Conservation (phyloP, 495 filamentous ascomycete species). For the Penicillium paxilli region DNA sequence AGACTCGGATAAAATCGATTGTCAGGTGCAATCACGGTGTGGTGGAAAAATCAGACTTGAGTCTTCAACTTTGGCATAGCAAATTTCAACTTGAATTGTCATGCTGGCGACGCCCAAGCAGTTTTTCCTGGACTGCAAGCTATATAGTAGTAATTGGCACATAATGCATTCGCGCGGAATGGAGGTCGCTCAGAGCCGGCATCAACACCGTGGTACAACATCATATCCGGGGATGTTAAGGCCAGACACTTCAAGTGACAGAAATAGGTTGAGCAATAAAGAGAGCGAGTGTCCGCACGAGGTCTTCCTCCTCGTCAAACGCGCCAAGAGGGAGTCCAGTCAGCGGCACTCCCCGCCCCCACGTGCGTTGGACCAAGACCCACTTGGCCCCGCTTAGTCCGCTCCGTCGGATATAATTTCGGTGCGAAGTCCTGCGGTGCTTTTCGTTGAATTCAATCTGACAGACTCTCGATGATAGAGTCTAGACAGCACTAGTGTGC, state of each 20-base stretch:
- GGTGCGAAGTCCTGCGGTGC: conserved; percentile 21
- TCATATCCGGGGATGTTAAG: neutral
- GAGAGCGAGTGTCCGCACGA: neutral
- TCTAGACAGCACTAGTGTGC: neutral
- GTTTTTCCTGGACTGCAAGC: no score
- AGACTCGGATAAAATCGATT: no score
- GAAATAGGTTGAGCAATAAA: neutral
- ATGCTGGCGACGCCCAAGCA: no score
- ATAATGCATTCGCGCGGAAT: no score
- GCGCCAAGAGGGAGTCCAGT: neutral
- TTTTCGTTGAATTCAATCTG: neutral
- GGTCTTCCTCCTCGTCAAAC: neutral
- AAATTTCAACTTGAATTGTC: no score
- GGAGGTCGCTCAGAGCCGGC: neutral
- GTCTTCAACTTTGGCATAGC: no score
- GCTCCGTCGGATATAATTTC: conserved; percentile 3
- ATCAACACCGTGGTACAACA: neutral
- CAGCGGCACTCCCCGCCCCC: conserved; percentile 5
- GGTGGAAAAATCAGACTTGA: no score
- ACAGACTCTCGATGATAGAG: neutral
- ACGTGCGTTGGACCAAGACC: conserved; percentile 7
- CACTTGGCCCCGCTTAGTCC: neutral
- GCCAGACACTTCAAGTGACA: neutral
- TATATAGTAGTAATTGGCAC: no score
- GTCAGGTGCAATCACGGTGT: no score